Base-by-base conservation (phyloP, 1,284 basidiomycete species). In the Trichosporon sp. region DNA sequence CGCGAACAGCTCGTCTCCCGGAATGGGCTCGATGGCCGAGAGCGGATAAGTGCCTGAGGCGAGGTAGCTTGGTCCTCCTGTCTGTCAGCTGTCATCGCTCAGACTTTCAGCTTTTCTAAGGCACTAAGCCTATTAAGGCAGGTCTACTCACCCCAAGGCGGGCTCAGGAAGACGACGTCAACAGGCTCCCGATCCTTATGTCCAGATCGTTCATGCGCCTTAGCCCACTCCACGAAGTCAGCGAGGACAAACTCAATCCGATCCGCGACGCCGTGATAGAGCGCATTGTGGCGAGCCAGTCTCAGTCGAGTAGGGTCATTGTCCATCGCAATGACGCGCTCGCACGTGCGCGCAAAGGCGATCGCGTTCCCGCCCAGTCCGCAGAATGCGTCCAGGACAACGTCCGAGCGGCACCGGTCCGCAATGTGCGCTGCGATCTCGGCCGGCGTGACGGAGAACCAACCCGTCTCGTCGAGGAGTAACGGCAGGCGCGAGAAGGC, bases 331-430 rank as follows among this genome's bases (percentile, higher is more conserved):
- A 99, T 94, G 32, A 98, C 92, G 77, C 88, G 83, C 77, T 95
- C 89, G 80, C 95, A 98, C 1, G 94, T 96, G 75, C 89, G 87
- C 1, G 96, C 96, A 80, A 99, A 97, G 10, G 94, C 92, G 63
- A 99, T 99, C 0, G 94, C 87, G 73, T 99, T 99, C 3, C 96
- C 96, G 9, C 96, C 96, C 0, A 98, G 95, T 0, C 96, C 96
- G 74, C 94, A 97, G 75, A 98, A 99, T 0, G 93, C 92, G 74
- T 99, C 96, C 2, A 80, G 61, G 0, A 79, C 66, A 7, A 73
- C 88, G 70, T 88, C 88, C 71, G 89, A 94, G 25, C 89, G 84
- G 82, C 95, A 96, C 29, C 95, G 83, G 69, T 93, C 89, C 0
- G 96, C 95, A 57, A 97, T 96, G 74, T 94, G 92, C 65, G 86